These are phyloP conservation scores for Metschnikowia lochheadii DNA, from an alignment of 805 yeast genomes.

Conservation along the genomic window DNA sequence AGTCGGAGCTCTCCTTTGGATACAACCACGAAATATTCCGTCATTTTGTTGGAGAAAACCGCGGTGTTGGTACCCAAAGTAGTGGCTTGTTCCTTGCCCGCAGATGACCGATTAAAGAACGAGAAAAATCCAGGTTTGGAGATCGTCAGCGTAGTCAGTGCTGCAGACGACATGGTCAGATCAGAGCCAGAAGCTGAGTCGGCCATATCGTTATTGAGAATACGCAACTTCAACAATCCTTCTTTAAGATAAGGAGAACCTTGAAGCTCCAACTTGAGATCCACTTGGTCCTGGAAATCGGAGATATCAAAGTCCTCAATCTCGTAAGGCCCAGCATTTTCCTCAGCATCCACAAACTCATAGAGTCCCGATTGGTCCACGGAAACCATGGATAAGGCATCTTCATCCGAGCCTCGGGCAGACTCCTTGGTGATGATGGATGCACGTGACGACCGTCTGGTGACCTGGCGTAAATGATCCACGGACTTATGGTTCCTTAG, in stretches of 20 bases:
- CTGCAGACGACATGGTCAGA: conserved; percentile 9
- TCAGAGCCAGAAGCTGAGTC: conserved; percentile 18
- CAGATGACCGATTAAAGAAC: conserved; percentile 17
- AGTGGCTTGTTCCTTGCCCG: conserved; percentile 1
- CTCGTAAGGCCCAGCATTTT: conserved; percentile 17
- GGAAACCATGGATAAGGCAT: conserved; percentile 33
- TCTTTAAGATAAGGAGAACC: conserved; percentile 82
- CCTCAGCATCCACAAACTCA: conserved; percentile 10
- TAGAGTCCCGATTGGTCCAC: conserved; percentile 26
- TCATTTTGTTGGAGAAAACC: conserved; percentile 29
- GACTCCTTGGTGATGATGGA: conserved; percentile 35
- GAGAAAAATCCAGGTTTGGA: conserved; percentile 13
- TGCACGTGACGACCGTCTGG: conserved; percentile 32
- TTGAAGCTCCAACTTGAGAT: conserved; percentile 55
- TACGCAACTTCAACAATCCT: conserved; percentile 51
- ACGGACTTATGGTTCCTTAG: conserved; percentile 25
- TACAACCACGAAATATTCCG: conserved; percentile 59
- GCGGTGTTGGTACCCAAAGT: conserved; percentile 10
- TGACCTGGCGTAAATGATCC: conserved; percentile 24
- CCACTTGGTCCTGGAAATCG: conserved; percentile 47
- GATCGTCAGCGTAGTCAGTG: conserved; percentile 10
- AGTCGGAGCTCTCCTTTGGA: conserved; percentile 61
- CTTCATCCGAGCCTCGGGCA: conserved; percentile 21
- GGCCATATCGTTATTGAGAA: conserved; percentile 34
- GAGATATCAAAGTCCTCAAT: conserved; percentile 37